phyloP scores from a whole-genome alignment of 345 rosid species.

The Punica granatum region DNA sequence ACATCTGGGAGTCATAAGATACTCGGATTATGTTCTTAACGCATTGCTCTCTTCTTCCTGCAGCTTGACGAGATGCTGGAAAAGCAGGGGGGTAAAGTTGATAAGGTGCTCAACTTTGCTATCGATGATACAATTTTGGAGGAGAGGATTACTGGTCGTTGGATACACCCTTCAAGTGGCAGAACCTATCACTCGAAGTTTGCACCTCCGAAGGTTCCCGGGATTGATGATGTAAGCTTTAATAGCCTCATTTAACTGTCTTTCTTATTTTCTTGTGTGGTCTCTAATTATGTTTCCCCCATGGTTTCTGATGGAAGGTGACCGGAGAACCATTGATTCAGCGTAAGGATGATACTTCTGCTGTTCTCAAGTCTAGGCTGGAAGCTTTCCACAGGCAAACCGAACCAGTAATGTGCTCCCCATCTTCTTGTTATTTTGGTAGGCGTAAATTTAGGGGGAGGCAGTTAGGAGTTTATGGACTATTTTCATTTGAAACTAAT shows the following conservation, averaged over 20 bases:
- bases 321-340: conserved; percentile 93
- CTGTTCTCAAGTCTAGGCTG: conserved; percentile 88
- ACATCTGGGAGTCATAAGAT: not conserved
- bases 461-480: not conserved
- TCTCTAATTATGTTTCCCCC: not conserved
- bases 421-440: not conserved
- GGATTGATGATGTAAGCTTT: conserved; percentile 79
- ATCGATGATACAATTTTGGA: conserved; percentile 87
- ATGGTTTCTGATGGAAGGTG: conserved; percentile 37
- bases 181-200: conserved; percentile 84
- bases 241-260: not conserved
- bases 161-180: conserved; percentile 98
- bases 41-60: conserved; percentile 7
- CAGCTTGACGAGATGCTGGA: conserved; percentile 98
- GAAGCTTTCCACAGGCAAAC: conserved; percentile 92
- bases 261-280: not conserved
- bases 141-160: conserved; percentile 97
- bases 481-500: not conserved
- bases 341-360: conserved; percentile 91
- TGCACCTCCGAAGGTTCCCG: conserved; percentile 88
- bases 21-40: not conserved
- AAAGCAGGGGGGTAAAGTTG: conserved; percentile 66
- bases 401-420: conserved; percentile 48
- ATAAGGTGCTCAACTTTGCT: conserved; percentile 88
- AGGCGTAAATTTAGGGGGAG: not conserved